These are phyloP conservation scores for Amanita muscaria DNA, from an alignment of 768 basidiomycete species.

Conservation along the genomic window DNA sequence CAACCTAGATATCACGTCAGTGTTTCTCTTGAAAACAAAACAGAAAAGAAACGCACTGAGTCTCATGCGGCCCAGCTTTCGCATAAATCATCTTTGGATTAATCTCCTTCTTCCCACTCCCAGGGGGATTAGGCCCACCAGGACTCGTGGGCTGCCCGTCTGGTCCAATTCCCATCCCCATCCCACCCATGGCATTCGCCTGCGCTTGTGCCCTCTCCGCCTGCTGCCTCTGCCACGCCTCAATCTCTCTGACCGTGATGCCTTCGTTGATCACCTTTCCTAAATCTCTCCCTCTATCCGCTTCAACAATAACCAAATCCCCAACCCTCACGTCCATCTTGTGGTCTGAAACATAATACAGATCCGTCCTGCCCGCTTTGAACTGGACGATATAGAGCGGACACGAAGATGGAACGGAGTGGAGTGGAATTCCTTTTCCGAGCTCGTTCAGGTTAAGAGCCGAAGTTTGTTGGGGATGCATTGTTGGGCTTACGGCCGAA, in stretches of 20 bases:
- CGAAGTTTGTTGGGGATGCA: not conserved
- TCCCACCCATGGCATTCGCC: conserved; percentile 12
- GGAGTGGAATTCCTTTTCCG: conserved; percentile 84
- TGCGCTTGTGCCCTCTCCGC: conserved; percentile 32
- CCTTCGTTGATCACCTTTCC: conserved; percentile 89
- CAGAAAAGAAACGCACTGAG: conserved; percentile 40
- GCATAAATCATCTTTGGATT: conserved; percentile 95
- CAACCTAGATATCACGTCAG: conserved; percentile 34
- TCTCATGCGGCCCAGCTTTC: conserved; percentile 77
- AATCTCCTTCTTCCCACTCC: conserved; percentile 76
- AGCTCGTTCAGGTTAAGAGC: conserved; percentile 44
- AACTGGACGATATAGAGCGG: conserved; percentile 97
- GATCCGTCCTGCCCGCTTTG: conserved; percentile 91
- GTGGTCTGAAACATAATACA: conserved; percentile 82
- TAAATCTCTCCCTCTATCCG: conserved; percentile 88
- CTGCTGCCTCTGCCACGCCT: conserved; percentile 78
- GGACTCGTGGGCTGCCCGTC: conserved; percentile 40
- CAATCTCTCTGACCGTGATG: conserved; percentile 84
- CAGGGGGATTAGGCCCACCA: conserved; percentile 21
- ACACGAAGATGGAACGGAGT: conserved; percentile 72
- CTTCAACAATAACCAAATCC: conserved; percentile 94
- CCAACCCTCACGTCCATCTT: conserved; percentile 61
- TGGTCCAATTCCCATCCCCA: conserved; percentile 31
- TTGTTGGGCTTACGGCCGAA: not conserved
- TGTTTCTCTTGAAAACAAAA: not conserved